Percentiles rank a stretch among this genome's conserved stretches.
These are phyloP conservation scores for Linum lewisii DNA, from an alignment of 345 rosid genomes.

Conservation along the genomic window DNA sequence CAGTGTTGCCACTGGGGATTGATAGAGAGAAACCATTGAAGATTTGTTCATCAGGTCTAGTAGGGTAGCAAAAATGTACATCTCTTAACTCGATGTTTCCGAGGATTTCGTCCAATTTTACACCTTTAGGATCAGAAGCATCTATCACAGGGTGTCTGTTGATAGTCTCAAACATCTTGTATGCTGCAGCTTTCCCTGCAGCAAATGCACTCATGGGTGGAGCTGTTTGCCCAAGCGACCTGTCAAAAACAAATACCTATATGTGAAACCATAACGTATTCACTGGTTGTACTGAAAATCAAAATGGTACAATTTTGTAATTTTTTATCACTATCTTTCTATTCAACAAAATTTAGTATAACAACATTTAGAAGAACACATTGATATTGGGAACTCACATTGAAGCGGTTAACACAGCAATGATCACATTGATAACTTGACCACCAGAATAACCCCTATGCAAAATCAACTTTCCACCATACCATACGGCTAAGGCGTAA, in stretches of 20 bases:
- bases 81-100: slow-evolving; percentile 33
- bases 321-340: too few relatives aligned
- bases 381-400: background rate
- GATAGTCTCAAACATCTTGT: slow-evolving; percentile 36
- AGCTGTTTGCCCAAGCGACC: slow-evolving; percentile 38
- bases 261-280: too few relatives aligned
- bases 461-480: slow-evolving; percentile 6
- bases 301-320: too few relatives aligned
- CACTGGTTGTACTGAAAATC: too few relatives aligned
- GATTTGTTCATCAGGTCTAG: slow-evolving; percentile 29
- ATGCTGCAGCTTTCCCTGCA: slow-evolving; percentile 38
- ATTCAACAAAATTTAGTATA: too few relatives aligned
- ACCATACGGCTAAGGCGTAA: slow-evolving; percentile 4
- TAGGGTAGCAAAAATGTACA: slow-evolving; percentile 34
- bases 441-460: slow-evolving; percentile 2
- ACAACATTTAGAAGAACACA: background rate
- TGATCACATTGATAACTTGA: slow-evolving; percentile 4
- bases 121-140: slow-evolving; percentile 19
- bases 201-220: slow-evolving; percentile 34
- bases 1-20: slow-evolving; percentile 26
- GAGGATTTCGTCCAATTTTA: slow-evolving; percentile 18
- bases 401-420: slow-evolving; percentile 7
- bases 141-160: slow-evolving; percentile 29
- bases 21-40: slow-evolving; percentile 30
- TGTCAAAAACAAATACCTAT: background rate